phyloP scores from a whole-genome alignment of 768 basidiomycete species.

The Coprinopsis cinerea region DNA sequence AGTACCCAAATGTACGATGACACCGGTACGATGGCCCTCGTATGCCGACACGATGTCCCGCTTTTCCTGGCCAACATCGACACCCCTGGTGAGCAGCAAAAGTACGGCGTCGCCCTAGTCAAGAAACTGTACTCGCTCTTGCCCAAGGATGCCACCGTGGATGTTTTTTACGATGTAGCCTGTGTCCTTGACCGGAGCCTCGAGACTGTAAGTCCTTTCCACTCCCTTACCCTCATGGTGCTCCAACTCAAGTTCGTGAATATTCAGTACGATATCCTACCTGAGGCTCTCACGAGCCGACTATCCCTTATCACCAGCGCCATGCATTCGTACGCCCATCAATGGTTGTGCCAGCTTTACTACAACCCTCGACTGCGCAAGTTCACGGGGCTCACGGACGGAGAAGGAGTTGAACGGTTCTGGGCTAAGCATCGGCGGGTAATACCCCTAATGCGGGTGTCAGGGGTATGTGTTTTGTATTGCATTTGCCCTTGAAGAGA shows the following conservation, averaged over 20 bases:
- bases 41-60: conserved; percentile 21
- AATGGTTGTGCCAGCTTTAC: conserved; percentile 14
- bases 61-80: conserved; percentile 28
- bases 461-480: conserved; percentile 19
- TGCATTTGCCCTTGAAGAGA: not conserved
- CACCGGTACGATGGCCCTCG: not conserved
- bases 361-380: conserved; percentile 25
- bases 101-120: conserved; percentile 17
- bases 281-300: conserved; percentile 11
- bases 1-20: conserved; percentile 1
- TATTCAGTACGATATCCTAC: conserved; percentile 20
- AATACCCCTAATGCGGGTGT: conserved; percentile 26
- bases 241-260: not conserved
- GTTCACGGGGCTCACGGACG: conserved; percentile 28
- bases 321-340: conserved; percentile 23
- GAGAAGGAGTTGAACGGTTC: conserved; percentile 27
- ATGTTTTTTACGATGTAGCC: conserved; percentile 22
- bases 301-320: conserved; percentile 23
- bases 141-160: conserved; percentile 15
- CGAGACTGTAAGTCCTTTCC: conserved; percentile 13
- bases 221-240: conserved; percentile 5
- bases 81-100: conserved; percentile 6
- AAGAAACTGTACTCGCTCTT: conserved; percentile 22
- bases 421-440: conserved; percentile 29
- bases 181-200: conserved; percentile 22